Conservation (phyloP, 192 early-diverging fungal species). For the Linnemannia hyalina region DNA sequence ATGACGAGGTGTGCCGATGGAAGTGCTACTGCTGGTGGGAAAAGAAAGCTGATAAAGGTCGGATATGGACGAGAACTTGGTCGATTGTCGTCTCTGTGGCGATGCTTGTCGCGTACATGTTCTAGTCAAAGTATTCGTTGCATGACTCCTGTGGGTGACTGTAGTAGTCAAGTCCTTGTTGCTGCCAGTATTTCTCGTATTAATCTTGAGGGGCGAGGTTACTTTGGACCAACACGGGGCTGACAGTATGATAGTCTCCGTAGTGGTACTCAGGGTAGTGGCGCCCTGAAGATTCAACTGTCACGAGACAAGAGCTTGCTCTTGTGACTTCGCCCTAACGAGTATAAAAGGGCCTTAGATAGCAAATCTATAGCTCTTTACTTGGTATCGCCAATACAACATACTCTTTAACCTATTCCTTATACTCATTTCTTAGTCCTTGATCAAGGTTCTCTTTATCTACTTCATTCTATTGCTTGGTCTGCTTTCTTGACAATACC, state of each 20-base stretch:
- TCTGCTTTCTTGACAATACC: too few species aligned
- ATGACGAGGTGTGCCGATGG: background rate
- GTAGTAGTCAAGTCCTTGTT: background rate
- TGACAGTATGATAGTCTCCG: background rate
- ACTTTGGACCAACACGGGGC: background rate
- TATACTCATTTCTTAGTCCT: too few species aligned
- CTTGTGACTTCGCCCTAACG: too few species aligned
- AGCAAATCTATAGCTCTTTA: too few species aligned
- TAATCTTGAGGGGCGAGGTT: background rate
- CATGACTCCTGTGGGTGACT: background rate
- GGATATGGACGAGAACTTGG: background rate
- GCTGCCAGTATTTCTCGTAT: background rate
- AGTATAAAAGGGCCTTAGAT: too few species aligned
- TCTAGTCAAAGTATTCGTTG: background rate
- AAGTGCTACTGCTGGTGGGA: background rate
- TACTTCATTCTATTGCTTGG: too few species aligned
- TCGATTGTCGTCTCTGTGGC: background rate
- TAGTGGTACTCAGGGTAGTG: background rate
- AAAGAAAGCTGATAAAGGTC: background rate
- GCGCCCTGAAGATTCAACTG: background rate
- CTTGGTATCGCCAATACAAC: too few species aligned
- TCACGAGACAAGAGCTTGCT: too few species aligned
- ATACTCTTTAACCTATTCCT: too few species aligned
- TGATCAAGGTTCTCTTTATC: too few species aligned
- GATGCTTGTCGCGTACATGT: background rate